Base-by-base conservation (phyloP, 2,329 filamentous ascomycete species). In the Scedosporium boydii region DNA sequence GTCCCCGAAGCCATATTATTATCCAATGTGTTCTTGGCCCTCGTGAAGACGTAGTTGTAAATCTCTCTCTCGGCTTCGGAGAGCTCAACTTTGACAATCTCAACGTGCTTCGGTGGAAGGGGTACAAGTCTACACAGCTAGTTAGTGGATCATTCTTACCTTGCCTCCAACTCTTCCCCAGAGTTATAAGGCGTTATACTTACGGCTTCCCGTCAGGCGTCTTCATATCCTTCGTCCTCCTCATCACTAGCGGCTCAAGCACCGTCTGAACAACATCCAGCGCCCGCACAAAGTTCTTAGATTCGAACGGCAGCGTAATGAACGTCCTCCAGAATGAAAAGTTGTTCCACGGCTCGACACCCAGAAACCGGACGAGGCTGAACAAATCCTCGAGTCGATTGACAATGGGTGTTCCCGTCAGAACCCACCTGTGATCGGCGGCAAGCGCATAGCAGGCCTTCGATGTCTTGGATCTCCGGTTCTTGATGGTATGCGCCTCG, bases 311-410 rank as follows among this genome's bases (percentile, higher is more conserved):
- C 1, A 96, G 88, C 0, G 95, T 99, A 70, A 99, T 98, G 72
- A 99, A 99, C 0, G 95, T 98, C 72, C 93, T 93, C 95, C 95
- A 99, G 76, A 96, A 99, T 0, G 93, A 96, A 73, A 99, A 99
- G 73, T 98, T 98, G 70, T 89, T 95, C 95, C 95, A 99, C 0
- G 95, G 95, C 72, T 98, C 93, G 3, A 99, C 95, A 63, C 91
- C 87, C 10, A 99, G 78, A 75, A 98, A 99, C 3, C 91, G 87
- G 12, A 98, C 91, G 44, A 99, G 77, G 70, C 91, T 96, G 76
- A 97, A 98, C 14, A 99, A 78, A 74, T 98, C 95, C 72, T 98
- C 93, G 0, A 99, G 81, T 53, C 91, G 88, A 73, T 99, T 99
- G 67, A 99, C 93, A 63, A 99, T 98, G 0, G 95, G 95, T 0